phyloP scores from a whole-genome alignment of 2,329 filamentous ascomycete genomes.

The Spiromastix sp. region DNA sequence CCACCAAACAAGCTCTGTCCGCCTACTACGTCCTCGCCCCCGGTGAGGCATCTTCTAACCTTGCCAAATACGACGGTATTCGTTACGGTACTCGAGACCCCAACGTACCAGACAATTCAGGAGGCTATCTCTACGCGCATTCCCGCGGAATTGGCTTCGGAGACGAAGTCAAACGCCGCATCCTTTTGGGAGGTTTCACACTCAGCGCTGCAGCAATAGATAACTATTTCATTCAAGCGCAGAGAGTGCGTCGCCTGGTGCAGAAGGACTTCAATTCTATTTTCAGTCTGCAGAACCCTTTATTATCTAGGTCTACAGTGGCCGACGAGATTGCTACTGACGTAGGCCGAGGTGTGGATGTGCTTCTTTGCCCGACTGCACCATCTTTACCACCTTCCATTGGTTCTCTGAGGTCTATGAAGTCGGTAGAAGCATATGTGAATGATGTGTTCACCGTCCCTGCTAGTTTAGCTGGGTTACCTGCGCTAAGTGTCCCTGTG shows the following conservation, averaged over 20 bases:
- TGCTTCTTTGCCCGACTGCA: slow-evolving; percentile 78
- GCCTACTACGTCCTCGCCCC: slow-evolving; percentile 94
- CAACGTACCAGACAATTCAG: slow-evolving; percentile 40
- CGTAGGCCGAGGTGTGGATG: slow-evolving; percentile 57
- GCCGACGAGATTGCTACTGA: slow-evolving; percentile 38
- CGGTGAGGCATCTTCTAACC: slow-evolving; percentile 88
- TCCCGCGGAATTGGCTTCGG: slow-evolving; percentile 70
- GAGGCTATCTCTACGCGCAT: slow-evolving; percentile 58
- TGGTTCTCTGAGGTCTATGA: slow-evolving; percentile 38
- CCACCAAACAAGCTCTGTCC: slow-evolving; percentile 74
- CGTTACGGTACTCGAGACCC: slow-evolving; percentile 62
- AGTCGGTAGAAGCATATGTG: slow-evolving; percentile 65
- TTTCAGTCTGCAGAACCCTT: slow-evolving; percentile 60
- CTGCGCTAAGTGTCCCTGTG: slow-evolving; percentile 74
- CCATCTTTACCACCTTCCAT: slow-evolving; percentile 63
- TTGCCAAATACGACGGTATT: slow-evolving; percentile 95
- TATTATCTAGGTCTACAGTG: slow-evolving; percentile 26
- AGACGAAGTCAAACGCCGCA: slow-evolving; percentile 72
- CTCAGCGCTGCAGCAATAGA: slow-evolving; percentile 84
- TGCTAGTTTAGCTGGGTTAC: slow-evolving; percentile 81
- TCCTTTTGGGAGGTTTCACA: slow-evolving; percentile 81
- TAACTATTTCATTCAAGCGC: slow-evolving; percentile 94
- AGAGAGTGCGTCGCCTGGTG: slow-evolving; percentile 74
- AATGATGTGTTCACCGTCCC: slow-evolving; percentile 96
- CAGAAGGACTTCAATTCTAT: slow-evolving; percentile 76